Base-by-base conservation (phyloP, 257 asterid genomes). In the Echites panduratus region DNA sequence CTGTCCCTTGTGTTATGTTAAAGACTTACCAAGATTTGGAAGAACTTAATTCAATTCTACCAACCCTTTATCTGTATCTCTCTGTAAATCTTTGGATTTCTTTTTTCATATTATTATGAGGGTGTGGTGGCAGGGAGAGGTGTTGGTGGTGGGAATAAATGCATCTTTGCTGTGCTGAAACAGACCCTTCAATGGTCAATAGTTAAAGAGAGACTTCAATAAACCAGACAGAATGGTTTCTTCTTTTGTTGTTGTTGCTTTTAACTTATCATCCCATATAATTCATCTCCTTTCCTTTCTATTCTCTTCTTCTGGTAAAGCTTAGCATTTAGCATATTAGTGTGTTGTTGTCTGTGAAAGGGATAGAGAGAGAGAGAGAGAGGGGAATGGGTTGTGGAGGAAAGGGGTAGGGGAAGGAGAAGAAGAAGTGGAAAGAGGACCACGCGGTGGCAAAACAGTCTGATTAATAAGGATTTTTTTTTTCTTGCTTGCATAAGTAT, bases 101-200 rank as follows among this genome's bases (percentile, higher is more conserved):
- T 32, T 3, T 32, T 32, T 20, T 27, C 17, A 10, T 50, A 19
- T 52, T 40, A 68, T 49, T 63, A 56, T 47, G 76, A 66, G 65
- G 67, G 44, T 26, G 17, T 75, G 63, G 66, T 61, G 77, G 70
- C 58, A 72, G 72, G 26, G 71, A 57, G 52, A 76, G 38, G n/a
- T 74, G 71, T 84, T 81, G 96, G 68, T 84, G 87, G 58, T 79
- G 74, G 43, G 85, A 88, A 78, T 85, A 85, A 88, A 90, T 88
- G 87, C 86, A 77, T 68, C 71, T 79, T 79, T 80, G 72, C 84
- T 86, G 80, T 75, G 82, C 75, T 76, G 87, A 77, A 78, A 77
- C 73, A 11, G 87, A 87, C 87, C 71, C 50, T 19, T 64, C 71
- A 65, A 75, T 72, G 68, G 43, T 70, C 77, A 67, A 77, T 47